Evolutionary conservation across 2,329 filamentous ascomycete genomes (phyloP).

Genomic region (Sporothrix dimorphospora): DNA sequence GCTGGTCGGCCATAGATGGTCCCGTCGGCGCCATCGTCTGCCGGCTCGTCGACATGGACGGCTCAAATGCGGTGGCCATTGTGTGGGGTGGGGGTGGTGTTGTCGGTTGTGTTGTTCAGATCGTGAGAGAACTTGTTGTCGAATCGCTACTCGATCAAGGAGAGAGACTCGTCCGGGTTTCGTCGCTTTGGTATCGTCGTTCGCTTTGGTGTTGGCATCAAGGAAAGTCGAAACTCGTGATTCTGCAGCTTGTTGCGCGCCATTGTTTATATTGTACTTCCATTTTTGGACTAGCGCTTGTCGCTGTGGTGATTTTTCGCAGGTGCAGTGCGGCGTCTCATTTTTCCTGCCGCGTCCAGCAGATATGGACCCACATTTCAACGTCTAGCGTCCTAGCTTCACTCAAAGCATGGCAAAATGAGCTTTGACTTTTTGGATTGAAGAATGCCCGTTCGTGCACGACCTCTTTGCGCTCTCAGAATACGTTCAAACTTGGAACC

Average conservation of each 20-base stretch:
- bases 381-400: slow-evolving; percentile 16
- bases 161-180: background rate
- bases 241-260: background rate
- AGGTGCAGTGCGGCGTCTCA: slow-evolving; percentile 5
- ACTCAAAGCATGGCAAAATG: slow-evolving; percentile 4
- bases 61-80: slow-evolving; percentile 68
- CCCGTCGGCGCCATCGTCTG: slow-evolving; percentile 61
- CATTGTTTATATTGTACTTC: slow-evolving; percentile 31
- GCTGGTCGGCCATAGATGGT: slow-evolving; percentile 69
- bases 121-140: background rate
- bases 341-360: slow-evolving; percentile 25
- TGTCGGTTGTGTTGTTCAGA: background rate
- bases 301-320: slow-evolving; percentile 31
- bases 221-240: background rate
- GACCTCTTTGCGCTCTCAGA: background rate
- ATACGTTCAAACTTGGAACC: background rate
- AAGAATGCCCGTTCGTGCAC: background rate
- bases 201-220: background rate
- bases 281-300: slow-evolving; percentile 27
- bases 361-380: slow-evolving; percentile 21
- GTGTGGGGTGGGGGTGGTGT: background rate
- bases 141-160: background rate
- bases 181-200: background rate
- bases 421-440: background rate
- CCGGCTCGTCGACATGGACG: slow-evolving; percentile 68